phyloP scores from a whole-genome alignment of 1,139 yeast genomes.

The Starmera stellimalicola region DNA sequence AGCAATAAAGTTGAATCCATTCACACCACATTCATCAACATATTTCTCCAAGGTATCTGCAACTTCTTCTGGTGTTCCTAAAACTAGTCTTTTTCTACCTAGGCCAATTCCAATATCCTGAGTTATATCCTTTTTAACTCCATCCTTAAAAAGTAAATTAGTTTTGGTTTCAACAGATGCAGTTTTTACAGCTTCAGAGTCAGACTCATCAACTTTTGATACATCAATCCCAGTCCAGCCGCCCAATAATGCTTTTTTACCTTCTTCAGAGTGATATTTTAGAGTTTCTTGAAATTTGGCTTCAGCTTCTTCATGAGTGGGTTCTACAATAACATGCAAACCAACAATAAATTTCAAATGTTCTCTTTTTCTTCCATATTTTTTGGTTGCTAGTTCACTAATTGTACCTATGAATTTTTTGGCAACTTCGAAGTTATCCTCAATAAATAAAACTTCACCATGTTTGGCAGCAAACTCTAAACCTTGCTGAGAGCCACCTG shows the following conservation, averaged over 20 bases:
- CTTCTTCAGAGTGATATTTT: slow-evolving; percentile 22
- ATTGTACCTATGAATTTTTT: background rate
- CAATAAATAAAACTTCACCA: slow-evolving; percentile 31
- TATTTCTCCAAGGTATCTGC: slow-evolving; percentile 24
- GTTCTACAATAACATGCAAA: slow-evolving; percentile 18
- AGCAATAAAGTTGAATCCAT: slow-evolving; percentile 26
- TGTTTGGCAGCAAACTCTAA: slow-evolving; percentile 33
- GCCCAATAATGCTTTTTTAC: slow-evolving; percentile 28
- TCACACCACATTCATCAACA: slow-evolving; percentile 25
- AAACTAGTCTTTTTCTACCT: slow-evolving; percentile 8
- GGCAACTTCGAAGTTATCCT: slow-evolving; percentile 10
- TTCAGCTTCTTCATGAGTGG: slow-evolving; percentile 22
- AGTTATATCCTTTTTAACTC: slow-evolving; percentile 1
- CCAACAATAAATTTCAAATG: slow-evolving; percentile 20
- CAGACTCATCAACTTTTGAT: slow-evolving; percentile 21
- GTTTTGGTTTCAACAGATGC: slow-evolving; percentile 20
- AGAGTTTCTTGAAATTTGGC: slow-evolving; percentile 16
- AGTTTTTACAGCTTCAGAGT: slow-evolving; percentile 23
- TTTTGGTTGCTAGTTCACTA: slow-evolving; percentile 8
- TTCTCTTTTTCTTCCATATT: slow-evolving; percentile 7
- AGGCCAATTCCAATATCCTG: slow-evolving; percentile 1
- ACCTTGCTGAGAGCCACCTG: slow-evolving; percentile 35
- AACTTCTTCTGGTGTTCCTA: slow-evolving; percentile 23
- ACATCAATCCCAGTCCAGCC: slow-evolving; percentile 32
- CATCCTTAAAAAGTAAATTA: no score